Percentiles rank a stretch among this genome's conserved stretches.
Conservation (phyloP, 2,329 filamentous ascomycete species). For the Coccinonectria pachysandricola region DNA sequence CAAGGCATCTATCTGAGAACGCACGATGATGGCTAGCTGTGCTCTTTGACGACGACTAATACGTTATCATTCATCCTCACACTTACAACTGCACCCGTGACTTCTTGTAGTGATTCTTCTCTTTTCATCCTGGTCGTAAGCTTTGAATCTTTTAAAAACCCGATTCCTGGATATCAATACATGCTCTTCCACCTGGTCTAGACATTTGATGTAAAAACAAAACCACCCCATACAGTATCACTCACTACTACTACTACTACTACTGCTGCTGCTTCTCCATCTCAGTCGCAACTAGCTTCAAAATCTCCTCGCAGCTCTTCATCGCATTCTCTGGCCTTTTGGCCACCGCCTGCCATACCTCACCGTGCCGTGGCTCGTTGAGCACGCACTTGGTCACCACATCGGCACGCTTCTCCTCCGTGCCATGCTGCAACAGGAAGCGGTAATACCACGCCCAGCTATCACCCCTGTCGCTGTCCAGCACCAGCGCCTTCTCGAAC, state of each 20-base stretch:
- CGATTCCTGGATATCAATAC: too few relatives aligned
- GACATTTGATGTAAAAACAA: slow-evolving; percentile 3
- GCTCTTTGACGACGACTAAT: too few relatives aligned
- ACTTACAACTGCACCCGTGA: slow-evolving; percentile 2
- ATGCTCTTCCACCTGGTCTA: background rate
- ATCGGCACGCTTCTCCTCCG: slow-evolving; percentile 81
- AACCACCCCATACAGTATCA: slow-evolving; percentile 1
- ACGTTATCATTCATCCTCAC: too few relatives aligned
- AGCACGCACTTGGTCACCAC: slow-evolving; percentile 70
- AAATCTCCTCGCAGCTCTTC: slow-evolving; percentile 66
- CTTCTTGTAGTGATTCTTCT: slow-evolving; percentile 1
- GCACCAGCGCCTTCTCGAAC: slow-evolving; percentile 91
- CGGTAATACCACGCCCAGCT: slow-evolving; percentile 98
- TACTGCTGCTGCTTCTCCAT: slow-evolving; percentile 21
- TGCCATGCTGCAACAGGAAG: slow-evolving; percentile 86
- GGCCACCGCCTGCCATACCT: slow-evolving; percentile 76
- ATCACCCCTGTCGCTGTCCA: slow-evolving; percentile 81
- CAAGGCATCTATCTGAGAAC: too few relatives aligned
- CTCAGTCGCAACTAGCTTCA: slow-evolving; percentile 62
- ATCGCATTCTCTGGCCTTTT: slow-evolving; percentile 78
- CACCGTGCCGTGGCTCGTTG: slow-evolving; percentile 84
- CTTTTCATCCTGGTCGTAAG: too few relatives aligned
- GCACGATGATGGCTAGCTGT: too few relatives aligned
- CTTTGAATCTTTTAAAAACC: too few relatives aligned
- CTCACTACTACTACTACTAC: slow-evolving; percentile 1